Base-by-base conservation (phyloP, 768 basidiomycete genomes). In the Tricholomella constricta region DNA sequence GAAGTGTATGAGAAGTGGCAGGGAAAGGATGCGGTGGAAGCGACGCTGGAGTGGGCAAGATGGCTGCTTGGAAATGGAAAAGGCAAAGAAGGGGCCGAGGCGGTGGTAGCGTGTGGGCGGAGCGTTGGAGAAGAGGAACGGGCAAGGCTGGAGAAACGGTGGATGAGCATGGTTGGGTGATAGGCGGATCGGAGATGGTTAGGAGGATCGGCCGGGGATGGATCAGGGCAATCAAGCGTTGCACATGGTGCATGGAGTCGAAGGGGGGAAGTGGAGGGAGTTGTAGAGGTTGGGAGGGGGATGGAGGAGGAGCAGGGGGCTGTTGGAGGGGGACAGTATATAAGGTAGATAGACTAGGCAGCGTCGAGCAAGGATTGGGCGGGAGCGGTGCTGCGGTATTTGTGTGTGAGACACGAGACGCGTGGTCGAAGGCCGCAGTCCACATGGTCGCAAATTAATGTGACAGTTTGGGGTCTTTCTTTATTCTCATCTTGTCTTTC, bases 1-100 rank as follows among this genome's bases (percentile, higher is more conserved):
- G 65, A 59, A 58, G 67, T 75, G 35, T 80, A 76, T 55, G 75
- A 73, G 56, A 51, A 63, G 36, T 84, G 82, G 81, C 69, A 73
- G 23, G 58, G 59, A 45, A 53, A 65, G 46, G 75, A 78, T 26
- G 58, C 49, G 15, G 63, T 69, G 40, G 68, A 65, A 50, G 79
- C 81, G 35, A 65, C 69, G 31, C 56, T 72, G 42, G 69, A 62
- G 52, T 83, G 78, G 78, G 79, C 75, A 14, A 59, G 61, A 48
- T 84, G 82, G 81, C 55, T 83, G 26, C 61, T 76, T 62, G 54
- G 51, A 38, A 60, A 65, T 46, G 78, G 74, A 29, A 62, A 68
- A 48, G 80, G 78, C 32, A 67, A 63, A 45, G 74, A 71, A 56
- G 79, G 75, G 49, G 68, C 65, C 32, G 69, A 57, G 37, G 63